Conservation (phyloP, 78 protist genomes). For the Capsaspora owczarzaki region DNA sequence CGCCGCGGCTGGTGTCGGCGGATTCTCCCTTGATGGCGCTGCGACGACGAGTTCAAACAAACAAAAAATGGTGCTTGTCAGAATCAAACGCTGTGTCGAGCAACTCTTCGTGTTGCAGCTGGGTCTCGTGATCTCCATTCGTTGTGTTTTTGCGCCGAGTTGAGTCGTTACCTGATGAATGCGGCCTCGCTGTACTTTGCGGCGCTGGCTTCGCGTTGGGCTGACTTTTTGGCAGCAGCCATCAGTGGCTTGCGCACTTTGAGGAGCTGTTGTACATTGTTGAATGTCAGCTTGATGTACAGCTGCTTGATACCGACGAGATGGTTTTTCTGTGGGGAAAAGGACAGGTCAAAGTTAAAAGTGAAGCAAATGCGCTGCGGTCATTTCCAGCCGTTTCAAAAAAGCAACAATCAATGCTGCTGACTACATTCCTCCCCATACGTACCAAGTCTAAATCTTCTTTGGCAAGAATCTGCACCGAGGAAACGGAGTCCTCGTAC, state of each 20-base stretch:
- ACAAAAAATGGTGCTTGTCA: too few relatives aligned
- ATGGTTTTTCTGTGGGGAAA: slow-evolving; percentile 71
- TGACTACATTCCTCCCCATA: too few relatives aligned
- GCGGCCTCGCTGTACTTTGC: too few relatives aligned
- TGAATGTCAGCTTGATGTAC: slow-evolving; percentile 61
- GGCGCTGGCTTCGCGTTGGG: too few relatives aligned
- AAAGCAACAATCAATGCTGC: too few relatives aligned
- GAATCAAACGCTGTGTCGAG: too few relatives aligned
- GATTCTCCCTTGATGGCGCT: not conserved
- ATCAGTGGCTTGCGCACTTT: slow-evolving; percentile 36
- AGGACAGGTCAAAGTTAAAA: not conserved
- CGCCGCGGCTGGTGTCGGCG: not conserved
- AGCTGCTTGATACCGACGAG: slow-evolving; percentile 63
- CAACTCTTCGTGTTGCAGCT: not conserved
- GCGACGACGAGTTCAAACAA: not conserved
- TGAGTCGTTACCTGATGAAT: too few relatives aligned
- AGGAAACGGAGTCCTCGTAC: slow-evolving; percentile 30
- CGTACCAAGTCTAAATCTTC: slow-evolving; percentile 82
- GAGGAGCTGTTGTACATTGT: slow-evolving; percentile 48
- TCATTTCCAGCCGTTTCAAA: too few relatives aligned
- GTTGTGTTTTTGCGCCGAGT: too few relatives aligned
- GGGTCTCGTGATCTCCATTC: not conserved
- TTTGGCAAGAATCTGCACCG: slow-evolving; percentile 37
- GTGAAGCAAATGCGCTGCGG: not conserved
- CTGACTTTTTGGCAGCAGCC: slow-evolving; percentile 7